These are phyloP conservation scores for Lichtheimia ornata DNA, from an alignment of 371 early-diverging fungal species.

Conservation along the genomic window DNA sequence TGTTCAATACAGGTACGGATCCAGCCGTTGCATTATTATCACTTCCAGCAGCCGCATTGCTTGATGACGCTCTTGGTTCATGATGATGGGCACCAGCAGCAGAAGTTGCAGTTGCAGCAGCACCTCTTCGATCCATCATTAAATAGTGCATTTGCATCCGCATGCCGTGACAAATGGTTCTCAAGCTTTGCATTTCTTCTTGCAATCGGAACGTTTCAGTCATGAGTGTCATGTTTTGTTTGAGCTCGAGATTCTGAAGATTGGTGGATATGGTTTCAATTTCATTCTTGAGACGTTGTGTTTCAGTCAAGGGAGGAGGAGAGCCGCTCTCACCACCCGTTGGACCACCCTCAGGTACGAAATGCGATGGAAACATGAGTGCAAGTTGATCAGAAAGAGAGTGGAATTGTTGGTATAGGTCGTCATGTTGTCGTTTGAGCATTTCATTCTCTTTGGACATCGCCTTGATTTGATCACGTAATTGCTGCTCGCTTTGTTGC, in stretches of 20 bases:
- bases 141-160: constrained; percentile 74
- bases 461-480: constrained; percentile 49
- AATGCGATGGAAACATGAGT: constrained; percentile 43
- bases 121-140: constrained; percentile 53
- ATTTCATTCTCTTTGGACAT: constrained; percentile 46
- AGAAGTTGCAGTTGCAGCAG: constrained; percentile 9
- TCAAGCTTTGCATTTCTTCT: constrained; percentile 68
- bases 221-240: constrained; percentile 73
- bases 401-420: constrained; percentile 43
- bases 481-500: constrained; percentile 40
- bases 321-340: constrained; percentile 16
- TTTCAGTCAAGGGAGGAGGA: constrained; percentile 40
- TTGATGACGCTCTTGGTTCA: constrained; percentile 12
- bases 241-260: constrained; percentile 60
- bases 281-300: constrained; percentile 57
- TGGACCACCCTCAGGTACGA: constrained; percentile 18
- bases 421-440: constrained; percentile 44
- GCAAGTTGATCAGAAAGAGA: constrained; percentile 41
- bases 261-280: constrained; percentile 61
- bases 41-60: constrained; percentile 6
- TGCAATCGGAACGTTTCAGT: constrained; percentile 67
- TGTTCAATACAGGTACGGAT: constrained; percentile 15
- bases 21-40: constrained; percentile 9
- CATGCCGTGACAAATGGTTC: constrained; percentile 64
- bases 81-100: constrained; percentile 5